Conservation (phyloP, 2,329 filamentous ascomycete species). For the Xylaria sp. region DNA sequence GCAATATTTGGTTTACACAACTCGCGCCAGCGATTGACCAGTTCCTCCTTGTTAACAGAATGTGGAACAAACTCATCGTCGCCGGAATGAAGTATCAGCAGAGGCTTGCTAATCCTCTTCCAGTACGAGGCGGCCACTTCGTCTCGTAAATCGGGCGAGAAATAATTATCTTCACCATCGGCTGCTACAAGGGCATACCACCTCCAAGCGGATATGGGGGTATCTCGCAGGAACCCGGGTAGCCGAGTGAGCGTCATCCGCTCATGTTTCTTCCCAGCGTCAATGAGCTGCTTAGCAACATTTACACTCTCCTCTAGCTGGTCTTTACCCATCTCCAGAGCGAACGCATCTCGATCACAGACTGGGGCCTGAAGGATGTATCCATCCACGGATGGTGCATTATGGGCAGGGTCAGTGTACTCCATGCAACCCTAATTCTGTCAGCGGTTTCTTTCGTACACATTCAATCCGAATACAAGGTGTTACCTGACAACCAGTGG, state of each 20-base stretch:
- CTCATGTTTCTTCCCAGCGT: conserved; percentile 63
- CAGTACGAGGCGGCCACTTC: conserved; percentile 71
- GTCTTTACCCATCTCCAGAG: conserved; percentile 55
- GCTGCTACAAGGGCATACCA: conserved; percentile 61
- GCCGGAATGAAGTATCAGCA: conserved; percentile 73
- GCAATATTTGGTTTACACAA: conserved; percentile 56
- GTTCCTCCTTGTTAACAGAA: conserved; percentile 64
- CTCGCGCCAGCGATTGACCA: conserved; percentile 67
- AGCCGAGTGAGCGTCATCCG: conserved; percentile 62
- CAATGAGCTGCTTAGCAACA: conserved; percentile 64
- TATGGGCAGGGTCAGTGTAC: conserved; percentile 58
- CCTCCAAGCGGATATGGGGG: conserved; percentile 63
- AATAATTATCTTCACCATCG: conserved; percentile 84
- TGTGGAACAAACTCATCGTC: conserved; percentile 73
- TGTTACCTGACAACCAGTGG: conserved; percentile 66
- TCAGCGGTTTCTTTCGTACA: conserved; percentile 21
- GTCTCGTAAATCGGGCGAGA: conserved; percentile 77
- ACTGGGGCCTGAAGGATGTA: conserved; percentile 84
- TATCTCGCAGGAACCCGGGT: conserved; percentile 51
- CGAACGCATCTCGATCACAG: conserved; percentile 76
- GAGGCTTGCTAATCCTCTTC: conserved; percentile 66
- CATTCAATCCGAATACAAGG: background rate
- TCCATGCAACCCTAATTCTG: conserved; percentile 64
- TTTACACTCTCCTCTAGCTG: conserved; percentile 58
- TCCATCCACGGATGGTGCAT: conserved; percentile 70